phyloP scores from a whole-genome alignment of 352 stramenopile genomes.

The Globisporangium nodosum region DNA sequence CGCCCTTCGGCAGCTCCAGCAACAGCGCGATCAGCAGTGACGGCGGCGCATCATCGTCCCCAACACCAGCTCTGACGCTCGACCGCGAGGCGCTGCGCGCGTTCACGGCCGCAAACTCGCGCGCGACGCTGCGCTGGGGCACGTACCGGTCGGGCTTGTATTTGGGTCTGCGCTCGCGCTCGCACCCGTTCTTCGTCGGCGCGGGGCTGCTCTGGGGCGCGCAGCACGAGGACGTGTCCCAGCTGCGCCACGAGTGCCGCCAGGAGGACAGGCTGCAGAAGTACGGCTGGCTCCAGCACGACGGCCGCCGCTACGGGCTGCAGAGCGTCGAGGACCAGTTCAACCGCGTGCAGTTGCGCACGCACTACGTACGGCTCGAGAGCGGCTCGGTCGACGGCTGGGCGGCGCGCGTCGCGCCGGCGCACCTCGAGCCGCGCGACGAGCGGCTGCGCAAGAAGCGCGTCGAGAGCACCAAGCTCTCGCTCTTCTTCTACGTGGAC shows the following conservation, averaged over 20 bases:
- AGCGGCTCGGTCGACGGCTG: constrained; percentile 27
- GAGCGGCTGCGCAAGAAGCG: constrained; percentile 28
- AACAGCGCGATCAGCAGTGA: neutral
- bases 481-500: constrained; percentile 81
- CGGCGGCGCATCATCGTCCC: neutral
- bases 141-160: constrained; percentile 78
- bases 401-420: constrained; percentile 35
- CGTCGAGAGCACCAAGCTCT: constrained; percentile 49
- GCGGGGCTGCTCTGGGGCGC: constrained; percentile 71
- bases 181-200: constrained; percentile 53
- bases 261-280: constrained; percentile 73
- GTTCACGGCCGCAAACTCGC: constrained; percentile 32
- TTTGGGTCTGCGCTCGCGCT: constrained; percentile 68
- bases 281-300: constrained; percentile 79
- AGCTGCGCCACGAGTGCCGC: constrained; percentile 67
- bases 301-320: constrained; percentile 49
- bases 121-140: constrained; percentile 47
- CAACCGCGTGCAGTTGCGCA: constrained; percentile 59
- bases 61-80: constrained; percentile 7
- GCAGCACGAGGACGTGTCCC: constrained; percentile 61
- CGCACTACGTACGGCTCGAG: constrained; percentile 45
- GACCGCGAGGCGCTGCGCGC: constrained; percentile 26
- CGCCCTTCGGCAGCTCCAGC: neutral
- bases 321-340: constrained; percentile 73
- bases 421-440: constrained; percentile 39